Base-by-base conservation (phyloP, 768 basidiomycete genomes). In the Coprinopsis sp. region DNA sequence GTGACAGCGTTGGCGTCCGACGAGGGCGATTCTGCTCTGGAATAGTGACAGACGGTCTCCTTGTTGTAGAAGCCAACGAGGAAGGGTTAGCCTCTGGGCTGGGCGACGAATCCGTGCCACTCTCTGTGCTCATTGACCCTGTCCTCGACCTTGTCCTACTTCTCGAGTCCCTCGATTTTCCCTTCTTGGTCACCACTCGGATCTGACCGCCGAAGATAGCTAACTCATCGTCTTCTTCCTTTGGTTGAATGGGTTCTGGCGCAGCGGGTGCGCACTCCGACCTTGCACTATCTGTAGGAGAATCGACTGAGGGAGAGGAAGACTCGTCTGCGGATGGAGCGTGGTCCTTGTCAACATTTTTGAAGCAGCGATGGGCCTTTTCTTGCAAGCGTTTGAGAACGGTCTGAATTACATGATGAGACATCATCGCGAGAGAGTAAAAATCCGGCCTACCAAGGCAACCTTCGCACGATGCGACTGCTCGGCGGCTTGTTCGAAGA, bases 191-290 rank as follows among this genome's bases (percentile, higher is more conserved):
- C n/a, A 77, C 49, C 6, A 77, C 64, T 22, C 68, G 66, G 44
- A 67, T 73, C 55, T 77, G 75, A 7, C 76, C 77, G 13, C 76
- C 76, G 43, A 78, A 79, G 19, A 79, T 74, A 6, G 75, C 75
- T 3, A 79, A 64, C 46, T 76, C 73, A 47, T 76, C 65, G 38
- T 71, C 68, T 14, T 66, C 57, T 29, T 69, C 69, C 37, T 68
- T 63, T 34, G 40, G 31, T 22, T 50, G 59, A 25, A 46, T 44
- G 30, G 51, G 52, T 18, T 47, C 47, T 16, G 52, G 29, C 42
- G 39, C n/a, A n/a, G n/a, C n/a, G n/a, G n/a, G n/a, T n/a, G n/a
- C n/a, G n/a, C n/a, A n/a, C n/a, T n/a, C n/a, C n/a, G n/a, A n/a
- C n/a, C n/a, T n/a, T n/a, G n/a, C n/a, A n/a, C n/a, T n/a, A n/a